These are phyloP conservation scores for Russula abietina DNA, from an alignment of 768 basidiomycete species.

Conservation along the genomic window DNA sequence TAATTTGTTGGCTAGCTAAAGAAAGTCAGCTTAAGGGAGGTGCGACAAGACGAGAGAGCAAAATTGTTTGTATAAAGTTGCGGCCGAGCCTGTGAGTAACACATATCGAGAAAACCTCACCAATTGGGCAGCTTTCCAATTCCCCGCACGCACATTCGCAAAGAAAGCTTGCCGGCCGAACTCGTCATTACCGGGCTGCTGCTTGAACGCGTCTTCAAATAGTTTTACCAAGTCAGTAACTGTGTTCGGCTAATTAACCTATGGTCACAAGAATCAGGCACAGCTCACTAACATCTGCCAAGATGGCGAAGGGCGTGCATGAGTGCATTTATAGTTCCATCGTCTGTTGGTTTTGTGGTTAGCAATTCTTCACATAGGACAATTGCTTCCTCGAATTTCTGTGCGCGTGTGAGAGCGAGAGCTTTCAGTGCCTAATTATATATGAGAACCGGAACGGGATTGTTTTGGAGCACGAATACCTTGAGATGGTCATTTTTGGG, in stretches of 20 bases:
- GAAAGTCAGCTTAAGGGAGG: constrained; percentile 4
- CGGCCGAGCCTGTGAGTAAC: background rate
- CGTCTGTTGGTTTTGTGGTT: constrained; percentile 63
- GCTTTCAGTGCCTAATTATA: constrained; percentile 67
- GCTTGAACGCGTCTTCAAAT: constrained; percentile 83
- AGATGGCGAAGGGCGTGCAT: constrained; percentile 77
- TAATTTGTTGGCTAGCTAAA: constrained; percentile 71
- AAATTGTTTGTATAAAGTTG: background rate
- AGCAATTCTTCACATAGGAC: constrained; percentile 76
- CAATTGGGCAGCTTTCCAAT: constrained; percentile 86
- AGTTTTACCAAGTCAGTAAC: constrained; percentile 77
- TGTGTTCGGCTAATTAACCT: constrained; percentile 23
- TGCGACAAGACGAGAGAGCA: background rate
- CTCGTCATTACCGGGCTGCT: constrained; percentile 75
- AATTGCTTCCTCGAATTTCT: constrained; percentile 82
- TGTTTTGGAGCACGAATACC: constrained; percentile 33
- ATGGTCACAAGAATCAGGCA: background rate
- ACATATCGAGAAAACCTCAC: constrained; percentile 36
- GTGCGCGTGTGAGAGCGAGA: constrained; percentile 73
- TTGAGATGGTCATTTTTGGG: constrained; percentile 68
- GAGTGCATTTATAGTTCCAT: constrained; percentile 70
- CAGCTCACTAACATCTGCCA: constrained; percentile 49
- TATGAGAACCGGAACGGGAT: constrained; percentile 14
- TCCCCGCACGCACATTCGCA: constrained; percentile 69
- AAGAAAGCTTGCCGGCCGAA: constrained; percentile 80